phyloP scores from a whole-genome alignment of 1,139 yeast species.

The Protomyces arabidopsidicola region DNA sequence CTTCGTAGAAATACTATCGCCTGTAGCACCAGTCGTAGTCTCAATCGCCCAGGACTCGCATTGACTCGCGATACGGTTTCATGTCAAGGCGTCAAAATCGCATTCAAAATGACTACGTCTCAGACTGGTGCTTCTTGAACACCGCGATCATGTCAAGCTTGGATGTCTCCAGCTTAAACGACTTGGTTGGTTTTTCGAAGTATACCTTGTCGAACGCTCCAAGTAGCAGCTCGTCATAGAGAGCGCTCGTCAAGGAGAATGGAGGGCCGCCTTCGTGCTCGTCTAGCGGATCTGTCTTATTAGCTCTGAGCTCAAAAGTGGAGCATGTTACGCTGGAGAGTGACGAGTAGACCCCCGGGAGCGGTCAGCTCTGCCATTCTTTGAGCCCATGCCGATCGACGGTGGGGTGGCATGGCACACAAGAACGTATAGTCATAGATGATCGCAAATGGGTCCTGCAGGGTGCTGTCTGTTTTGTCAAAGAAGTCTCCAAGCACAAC shows the following conservation, averaged over 20 bases:
- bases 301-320: not conserved
- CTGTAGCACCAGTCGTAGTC: too few species aligned
- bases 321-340: slow-evolving; percentile 1
- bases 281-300: slow-evolving; percentile 4
- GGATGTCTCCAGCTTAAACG: not conserved
- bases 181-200: not conserved
- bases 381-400: not conserved
- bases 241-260: not conserved
- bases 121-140: not conserved
- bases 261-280: slow-evolving; percentile 14
- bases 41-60: too few species aligned
- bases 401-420: slow-evolving; percentile 3
- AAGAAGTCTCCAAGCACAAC: not conserved
- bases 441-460: not conserved
- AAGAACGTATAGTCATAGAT: slow-evolving; percentile 11
- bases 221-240: slow-evolving; percentile 4
- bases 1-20: too few species aligned
- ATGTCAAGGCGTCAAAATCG: too few species aligned
- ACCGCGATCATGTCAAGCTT: not conserved
- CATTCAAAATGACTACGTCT: too few species aligned
- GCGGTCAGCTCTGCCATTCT: slow-evolving; percentile 6
- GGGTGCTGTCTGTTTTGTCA: not conserved
- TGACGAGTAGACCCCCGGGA: slow-evolving; percentile 1
- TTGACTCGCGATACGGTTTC: too few species aligned
- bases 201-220: not conserved